Percentiles rank a stretch among this genome's conserved stretches.
phyloP scores from a whole-genome alignment of 2,329 filamentous ascomycete species.

The Colletotrichum nymphaeae region DNA sequence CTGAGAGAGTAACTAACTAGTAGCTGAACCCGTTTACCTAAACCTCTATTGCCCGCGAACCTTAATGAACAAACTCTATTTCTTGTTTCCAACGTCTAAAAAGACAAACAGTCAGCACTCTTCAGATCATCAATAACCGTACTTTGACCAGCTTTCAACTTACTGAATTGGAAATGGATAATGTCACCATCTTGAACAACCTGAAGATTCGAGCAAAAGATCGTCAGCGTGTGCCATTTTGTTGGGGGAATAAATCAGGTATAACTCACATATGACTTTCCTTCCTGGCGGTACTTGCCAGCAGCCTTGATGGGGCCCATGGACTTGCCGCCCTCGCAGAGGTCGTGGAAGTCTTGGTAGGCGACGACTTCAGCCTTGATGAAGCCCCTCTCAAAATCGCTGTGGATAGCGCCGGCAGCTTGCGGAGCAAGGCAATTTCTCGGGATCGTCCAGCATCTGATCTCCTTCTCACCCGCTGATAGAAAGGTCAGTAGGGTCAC shows the following conservation, averaged over 20 bases:
- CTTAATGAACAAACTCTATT: background rate
- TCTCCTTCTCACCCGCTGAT: background rate
- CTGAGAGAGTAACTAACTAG: too few species aligned
- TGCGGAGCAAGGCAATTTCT: slow-evolving; percentile 52
- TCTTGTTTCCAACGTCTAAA: background rate
- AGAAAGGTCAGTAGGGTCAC: background rate
- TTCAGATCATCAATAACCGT: background rate
- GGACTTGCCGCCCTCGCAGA: slow-evolving; percentile 55
- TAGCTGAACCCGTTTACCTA: background rate
- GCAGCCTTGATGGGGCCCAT: slow-evolving; percentile 48
- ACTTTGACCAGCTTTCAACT: background rate
- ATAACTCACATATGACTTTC: background rate
- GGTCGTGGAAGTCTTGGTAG: slow-evolving; percentile 57
- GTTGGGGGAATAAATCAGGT: too few species aligned
- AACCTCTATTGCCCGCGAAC: background rate
- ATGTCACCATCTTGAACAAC: background rate
- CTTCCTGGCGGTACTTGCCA: background rate
- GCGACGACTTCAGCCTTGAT: slow-evolving; percentile 59
- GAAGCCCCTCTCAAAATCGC: slow-evolving; percentile 56
- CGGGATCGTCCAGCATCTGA: slow-evolving; percentile 54
- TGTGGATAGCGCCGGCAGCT: slow-evolving; percentile 54
- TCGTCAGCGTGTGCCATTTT: too few species aligned
- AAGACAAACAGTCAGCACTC: background rate
- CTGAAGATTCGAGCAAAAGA: background rate
- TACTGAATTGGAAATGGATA: background rate